phyloP scores from a whole-genome alignment of 768 basidiomycete genomes.

The Coprinopsis marcescibilis region DNA sequence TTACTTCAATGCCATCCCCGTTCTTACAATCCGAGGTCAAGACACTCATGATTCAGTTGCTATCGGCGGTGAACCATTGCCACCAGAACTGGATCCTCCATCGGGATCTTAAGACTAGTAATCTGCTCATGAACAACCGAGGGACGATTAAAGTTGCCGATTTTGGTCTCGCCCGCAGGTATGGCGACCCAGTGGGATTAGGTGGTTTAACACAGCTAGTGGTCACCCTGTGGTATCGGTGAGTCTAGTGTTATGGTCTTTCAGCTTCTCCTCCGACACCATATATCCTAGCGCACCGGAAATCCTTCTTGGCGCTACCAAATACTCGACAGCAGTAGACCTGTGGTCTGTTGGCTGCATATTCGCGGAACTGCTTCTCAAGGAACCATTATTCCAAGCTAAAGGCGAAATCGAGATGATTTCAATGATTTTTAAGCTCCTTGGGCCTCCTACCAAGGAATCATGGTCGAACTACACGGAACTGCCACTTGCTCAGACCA shows the following conservation, averaged over 20 bases:
- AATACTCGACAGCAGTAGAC: slow-evolving; percentile 93
- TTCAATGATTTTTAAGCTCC: slow-evolving; percentile 89
- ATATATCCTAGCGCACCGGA: slow-evolving; percentile 72
- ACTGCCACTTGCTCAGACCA: slow-evolving; percentile 76
- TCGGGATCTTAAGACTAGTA: slow-evolving; percentile 95
- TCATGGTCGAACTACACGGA: slow-evolving; percentile 82
- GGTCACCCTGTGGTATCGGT: slow-evolving; percentile 99
- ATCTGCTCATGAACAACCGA: slow-evolving; percentile 97
- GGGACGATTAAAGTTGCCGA: slow-evolving; percentile 99
- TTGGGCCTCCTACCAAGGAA: slow-evolving; percentile 84
- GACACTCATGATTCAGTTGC: slow-evolving; percentile 87
- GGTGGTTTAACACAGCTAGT: slow-evolving; percentile 98
- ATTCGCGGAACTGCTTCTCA: slow-evolving; percentile 91
- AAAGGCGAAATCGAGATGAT: slow-evolving; percentile 91
- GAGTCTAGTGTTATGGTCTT: slow-evolving; percentile 13
- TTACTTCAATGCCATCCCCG: slow-evolving; percentile 92
- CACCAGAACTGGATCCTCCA: slow-evolving; percentile 98
- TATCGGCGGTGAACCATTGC: slow-evolving; percentile 90
- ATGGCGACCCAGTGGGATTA: slow-evolving; percentile 93
- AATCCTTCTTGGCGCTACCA: slow-evolving; percentile 86
- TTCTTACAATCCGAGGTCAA: slow-evolving; percentile 99
- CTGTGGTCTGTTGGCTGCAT: slow-evolving; percentile 99
- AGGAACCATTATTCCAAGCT: slow-evolving; percentile 97
- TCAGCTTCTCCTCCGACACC: slow-evolving; percentile 12
- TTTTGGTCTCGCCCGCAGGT: slow-evolving; percentile 92